phyloP scores from a whole-genome alignment of 2,329 filamentous ascomycete genomes.

The Herpotrichia juniperi region DNA sequence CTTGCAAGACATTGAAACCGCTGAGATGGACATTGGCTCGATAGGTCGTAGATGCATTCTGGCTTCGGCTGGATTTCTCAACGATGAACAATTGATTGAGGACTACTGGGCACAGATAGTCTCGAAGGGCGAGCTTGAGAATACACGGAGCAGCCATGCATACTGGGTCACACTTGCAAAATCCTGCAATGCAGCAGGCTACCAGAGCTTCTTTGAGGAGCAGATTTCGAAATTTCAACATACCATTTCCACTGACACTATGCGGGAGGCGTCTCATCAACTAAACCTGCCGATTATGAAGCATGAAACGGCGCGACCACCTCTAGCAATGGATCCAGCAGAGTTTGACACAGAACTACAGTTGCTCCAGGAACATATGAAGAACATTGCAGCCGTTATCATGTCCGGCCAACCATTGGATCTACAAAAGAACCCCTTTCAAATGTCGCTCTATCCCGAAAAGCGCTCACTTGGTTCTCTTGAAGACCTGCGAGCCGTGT shows the following conservation, averaged over 20 bases:
- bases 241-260: slow-evolving; percentile 18
- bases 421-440: slow-evolving; percentile 40
- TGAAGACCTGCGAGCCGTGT: slow-evolving; percentile 44
- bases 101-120: slow-evolving; percentile 37
- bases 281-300: neutral
- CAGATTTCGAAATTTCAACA: slow-evolving; percentile 34
- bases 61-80: slow-evolving; percentile 34
- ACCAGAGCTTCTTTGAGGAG: slow-evolving; percentile 26
- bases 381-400: slow-evolving; percentile 33
- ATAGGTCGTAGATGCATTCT: slow-evolving; percentile 31
- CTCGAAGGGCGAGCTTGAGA: slow-evolving; percentile 24
- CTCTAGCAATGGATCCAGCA: slow-evolving; percentile 18
- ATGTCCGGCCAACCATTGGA: slow-evolving; percentile 44
- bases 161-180: slow-evolving; percentile 43
- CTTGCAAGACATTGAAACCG: slow-evolving; percentile 30
- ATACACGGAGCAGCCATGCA: slow-evolving; percentile 22
- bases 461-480: slow-evolving; percentile 26
- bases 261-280: neutral
- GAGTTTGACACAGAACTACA: slow-evolving; percentile 25
- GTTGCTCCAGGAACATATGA: slow-evolving; percentile 28
- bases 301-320: neutral
- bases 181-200: slow-evolving; percentile 33
- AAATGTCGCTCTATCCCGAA: slow-evolving; percentile 43
- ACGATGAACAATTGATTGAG: slow-evolving; percentile 30
- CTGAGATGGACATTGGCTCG: slow-evolving; percentile 22